Conservation (phyloP, 2,329 filamentous ascomycete species). For the Stemphylium lycopersici region DNA sequence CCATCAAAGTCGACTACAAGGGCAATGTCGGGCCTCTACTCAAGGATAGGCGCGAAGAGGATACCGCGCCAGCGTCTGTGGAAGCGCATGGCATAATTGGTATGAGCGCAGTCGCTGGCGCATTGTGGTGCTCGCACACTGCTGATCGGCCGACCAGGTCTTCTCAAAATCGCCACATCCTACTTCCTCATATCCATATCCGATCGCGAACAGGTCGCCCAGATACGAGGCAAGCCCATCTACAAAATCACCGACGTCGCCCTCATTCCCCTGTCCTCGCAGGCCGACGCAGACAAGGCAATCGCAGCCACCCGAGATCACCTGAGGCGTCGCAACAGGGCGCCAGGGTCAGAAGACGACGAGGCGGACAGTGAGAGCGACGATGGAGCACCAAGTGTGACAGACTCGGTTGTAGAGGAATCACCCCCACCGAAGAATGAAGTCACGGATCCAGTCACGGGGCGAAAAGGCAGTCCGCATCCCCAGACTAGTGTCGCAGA, state of each 20-base stretch:
- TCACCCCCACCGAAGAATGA: conserved; percentile 41
- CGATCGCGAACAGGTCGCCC: conserved; percentile 84
- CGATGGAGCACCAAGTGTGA: conserved; percentile 43
- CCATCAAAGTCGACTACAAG: conserved; percentile 74
- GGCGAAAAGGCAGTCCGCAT: conserved; percentile 29
- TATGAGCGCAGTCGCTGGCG: conserved; percentile 39
- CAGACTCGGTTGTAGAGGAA: conserved; percentile 47
- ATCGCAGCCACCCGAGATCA: conserved; percentile 67
- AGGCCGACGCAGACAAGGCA: conserved; percentile 73
- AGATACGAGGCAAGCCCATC: conserved; percentile 79
- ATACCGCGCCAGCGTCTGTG: conserved; percentile 49
- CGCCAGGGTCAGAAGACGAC: conserved; percentile 25
- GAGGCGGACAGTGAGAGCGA: conserved; percentile 45
- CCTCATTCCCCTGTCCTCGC: conserved; percentile 84
- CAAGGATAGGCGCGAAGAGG: conserved; percentile 47
- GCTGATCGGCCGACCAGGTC: conserved; percentile 61
- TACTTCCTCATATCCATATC: conserved; percentile 89
- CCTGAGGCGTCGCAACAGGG: conserved; percentile 47
- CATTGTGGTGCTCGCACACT: not conserved
- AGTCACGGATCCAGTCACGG: conserved; percentile 40
- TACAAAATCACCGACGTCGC: conserved; percentile 90
- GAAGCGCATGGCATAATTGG: conserved; percentile 63
- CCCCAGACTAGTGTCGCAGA: conserved; percentile 70
- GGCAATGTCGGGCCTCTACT: conserved; percentile 60
- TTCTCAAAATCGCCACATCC: conserved; percentile 80